Evolutionary conservation across 2,329 filamentous ascomycete species (phyloP).

Genomic region (Diaporthe sp.): DNA sequence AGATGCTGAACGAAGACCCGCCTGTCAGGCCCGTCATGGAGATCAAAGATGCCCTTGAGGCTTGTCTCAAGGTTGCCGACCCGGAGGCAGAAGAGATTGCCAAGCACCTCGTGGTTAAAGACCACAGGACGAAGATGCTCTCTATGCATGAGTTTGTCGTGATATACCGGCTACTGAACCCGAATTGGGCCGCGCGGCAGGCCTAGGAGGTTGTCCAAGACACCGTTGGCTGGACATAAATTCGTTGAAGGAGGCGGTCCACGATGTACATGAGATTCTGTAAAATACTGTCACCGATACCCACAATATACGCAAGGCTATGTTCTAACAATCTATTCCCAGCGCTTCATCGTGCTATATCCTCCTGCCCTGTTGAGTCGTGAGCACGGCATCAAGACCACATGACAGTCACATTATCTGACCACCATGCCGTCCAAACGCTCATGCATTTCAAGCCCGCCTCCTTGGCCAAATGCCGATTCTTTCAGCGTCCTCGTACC

Average conservation of each 20-base stretch:
- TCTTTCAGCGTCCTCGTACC: no score
- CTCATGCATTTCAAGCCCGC: not conserved
- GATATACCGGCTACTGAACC: conserved; percentile 43
- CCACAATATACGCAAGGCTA: not conserved
- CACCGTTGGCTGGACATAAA: not conserved
- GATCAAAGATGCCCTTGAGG: conserved; percentile 62
- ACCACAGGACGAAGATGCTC: conserved; percentile 31
- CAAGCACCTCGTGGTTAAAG: conserved; percentile 40
- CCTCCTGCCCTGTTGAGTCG: no score
- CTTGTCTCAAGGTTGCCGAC: conserved; percentile 69
- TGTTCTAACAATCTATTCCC: not conserved
- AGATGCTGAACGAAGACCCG: conserved; percentile 69
- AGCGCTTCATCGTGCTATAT: not conserved
- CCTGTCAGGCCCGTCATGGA: conserved; percentile 58
- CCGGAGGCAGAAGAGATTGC: conserved; percentile 57
- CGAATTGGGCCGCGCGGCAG: conserved; percentile 20
- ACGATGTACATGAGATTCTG: not conserved
- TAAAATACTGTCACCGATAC: not conserved
- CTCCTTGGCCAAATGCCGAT: no score
- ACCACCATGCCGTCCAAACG: not conserved
- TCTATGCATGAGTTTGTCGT: conserved; percentile 49
- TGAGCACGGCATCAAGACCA: not conserved
- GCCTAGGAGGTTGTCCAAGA: not conserved
- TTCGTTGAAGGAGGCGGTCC: not conserved
- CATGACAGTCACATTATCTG: not conserved